These are phyloP conservation scores for Aegilops sharonensis DNA, from an alignment of 176 grass and related monocot genomes.

Conservation along the genomic window DNA sequence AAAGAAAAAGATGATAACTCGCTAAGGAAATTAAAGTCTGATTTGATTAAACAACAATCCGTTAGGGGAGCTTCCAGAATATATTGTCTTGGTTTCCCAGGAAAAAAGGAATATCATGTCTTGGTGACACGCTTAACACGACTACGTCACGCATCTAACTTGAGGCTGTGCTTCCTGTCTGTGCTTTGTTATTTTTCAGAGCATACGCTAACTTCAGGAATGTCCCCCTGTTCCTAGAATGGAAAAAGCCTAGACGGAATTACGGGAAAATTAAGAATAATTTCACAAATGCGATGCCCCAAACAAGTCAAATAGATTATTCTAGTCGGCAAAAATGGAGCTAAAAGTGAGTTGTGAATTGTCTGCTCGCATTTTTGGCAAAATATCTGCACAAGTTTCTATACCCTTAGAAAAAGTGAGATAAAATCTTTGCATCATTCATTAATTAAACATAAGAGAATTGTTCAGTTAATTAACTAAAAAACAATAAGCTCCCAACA, in stretches of 20 bases:
- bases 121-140: slow-evolving; percentile 12
- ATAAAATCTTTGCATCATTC: no score
- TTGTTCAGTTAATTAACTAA: no score
- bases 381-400: background rate
- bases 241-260: slow-evolving; percentile 28
- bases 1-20: background rate
- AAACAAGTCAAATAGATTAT: slow-evolving; percentile 25
- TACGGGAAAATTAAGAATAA: slow-evolving; percentile 20
- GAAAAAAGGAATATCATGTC: slow-evolving; percentile 16
- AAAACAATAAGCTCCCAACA: background rate
- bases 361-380: background rate
- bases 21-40: background rate
- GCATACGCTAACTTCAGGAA: slow-evolving; percentile 13
- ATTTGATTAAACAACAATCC: slow-evolving; percentile 18
- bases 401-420: background rate
- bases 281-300: background rate
- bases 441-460: no score
- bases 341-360: background rate
- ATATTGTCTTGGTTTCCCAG: slow-evolving; percentile 1
- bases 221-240: slow-evolving; percentile 43
- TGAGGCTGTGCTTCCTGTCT: background rate
- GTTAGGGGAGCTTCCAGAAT: slow-evolving; percentile 34
- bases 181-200: slow-evolving; percentile 13
- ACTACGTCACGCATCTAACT: slow-evolving; percentile 5
- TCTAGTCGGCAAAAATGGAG: slow-evolving; percentile 2